A percentile compares a stretch with the other conserved stretches of the same genome.
These are phyloP conservation scores for Dioszegia aurantiaca DNA, from an alignment of 768 basidiomycete genomes.

Conservation along the genomic window DNA sequence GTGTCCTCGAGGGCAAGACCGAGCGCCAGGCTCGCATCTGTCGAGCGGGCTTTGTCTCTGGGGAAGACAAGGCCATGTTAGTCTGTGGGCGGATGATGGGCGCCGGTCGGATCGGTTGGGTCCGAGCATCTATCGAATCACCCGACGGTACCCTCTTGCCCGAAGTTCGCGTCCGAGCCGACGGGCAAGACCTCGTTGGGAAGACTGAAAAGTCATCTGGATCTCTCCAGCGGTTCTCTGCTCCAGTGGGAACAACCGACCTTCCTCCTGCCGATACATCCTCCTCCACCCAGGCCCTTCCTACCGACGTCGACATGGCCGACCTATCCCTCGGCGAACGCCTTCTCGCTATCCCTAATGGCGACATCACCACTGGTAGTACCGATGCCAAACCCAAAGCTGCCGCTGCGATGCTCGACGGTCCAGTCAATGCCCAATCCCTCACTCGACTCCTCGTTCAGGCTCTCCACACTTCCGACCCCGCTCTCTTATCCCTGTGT, in stretches of 20 bases:
- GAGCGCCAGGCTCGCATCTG: slow-evolving; percentile 28
- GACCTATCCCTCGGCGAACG: slow-evolving; percentile 90
- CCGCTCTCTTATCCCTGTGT: slow-evolving; percentile 67
- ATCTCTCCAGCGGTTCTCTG: slow-evolving; percentile 43
- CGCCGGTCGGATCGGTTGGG: slow-evolving; percentile 45
- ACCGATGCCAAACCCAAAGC: slow-evolving; percentile 46
- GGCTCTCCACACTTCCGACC: slow-evolving; percentile 91
- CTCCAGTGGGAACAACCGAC: slow-evolving; percentile 27
- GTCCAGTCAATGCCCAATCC: slow-evolving; percentile 67
- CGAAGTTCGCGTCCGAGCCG: slow-evolving; percentile 34
- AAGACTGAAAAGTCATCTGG: slow-evolving; percentile 19
- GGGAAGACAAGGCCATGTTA: slow-evolving; percentile 24
- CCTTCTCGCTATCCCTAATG: slow-evolving; percentile 68
- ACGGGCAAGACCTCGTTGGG: slow-evolving; percentile 41
- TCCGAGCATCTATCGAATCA: slow-evolving; percentile 27
- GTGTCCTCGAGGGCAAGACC: slow-evolving; percentile 38
- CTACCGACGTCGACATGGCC: slow-evolving; percentile 71
- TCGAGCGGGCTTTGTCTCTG: slow-evolving; percentile 22
- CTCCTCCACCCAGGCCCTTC: slow-evolving; percentile 35
- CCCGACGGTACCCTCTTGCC: slow-evolving; percentile 33
- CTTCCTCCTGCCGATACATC: slow-evolving; percentile 31
- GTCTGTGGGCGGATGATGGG: slow-evolving; percentile 46
- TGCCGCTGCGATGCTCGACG: slow-evolving; percentile 38
- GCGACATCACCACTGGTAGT: slow-evolving; percentile 33
- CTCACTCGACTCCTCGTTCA: slow-evolving; percentile 92